Base-by-base conservation (phyloP, 495 filamentous ascomycete genomes). In the Penicillium angulare region DNA sequence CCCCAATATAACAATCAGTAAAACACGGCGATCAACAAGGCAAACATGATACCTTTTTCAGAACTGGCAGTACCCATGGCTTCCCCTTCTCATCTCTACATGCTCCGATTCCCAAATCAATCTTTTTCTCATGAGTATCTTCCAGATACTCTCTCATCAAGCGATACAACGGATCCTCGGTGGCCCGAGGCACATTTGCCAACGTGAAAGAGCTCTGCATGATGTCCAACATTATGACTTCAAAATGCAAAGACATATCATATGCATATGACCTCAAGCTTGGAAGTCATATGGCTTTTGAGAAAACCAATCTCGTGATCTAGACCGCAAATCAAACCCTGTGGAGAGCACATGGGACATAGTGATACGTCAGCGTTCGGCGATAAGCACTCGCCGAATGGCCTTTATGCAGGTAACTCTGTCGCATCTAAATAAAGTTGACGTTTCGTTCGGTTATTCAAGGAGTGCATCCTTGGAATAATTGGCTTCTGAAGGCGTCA, bases 61-160 rank as follows among this genome's bases (percentile, higher is more conserved):
- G 60, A 23, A 46, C 52, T n/a, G 63, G 63, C 8, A 74, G 50
- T 5, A 66, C 41, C 66, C 68, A 72, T 16, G 66, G 68, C 13
- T 59, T 47, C 1, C 55, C 61, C 45, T 64, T 54, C 21, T 68
- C 60, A 34, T 67, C 68, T 10, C 67, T 60, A 39, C 72, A 74
- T 5, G 58, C 53, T 0, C 63, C 63, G 12, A 23, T 41, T 5
- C 38, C 38, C n/a, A 41, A 20, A 41, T 41, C 38, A 20, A 41
- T 41, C 17, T 23, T 41, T 21, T 41, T 41, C 9, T 20, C 38
- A 23, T 23, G 10, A 1, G 16, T 20, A 23, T 41, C 20, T 23
- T 41, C 20, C 1, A 15, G 38, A 23, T 21, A 41, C 18, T 38
- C 38, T 41, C 38, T 23, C 38, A 41, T 41, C 38, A 41, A 20